A percentile compares a stretch with the other conserved stretches of the same genome.
phyloP scores from a whole-genome alignment of 768 basidiomycete genomes.

The Lyophyllum decastes region DNA sequence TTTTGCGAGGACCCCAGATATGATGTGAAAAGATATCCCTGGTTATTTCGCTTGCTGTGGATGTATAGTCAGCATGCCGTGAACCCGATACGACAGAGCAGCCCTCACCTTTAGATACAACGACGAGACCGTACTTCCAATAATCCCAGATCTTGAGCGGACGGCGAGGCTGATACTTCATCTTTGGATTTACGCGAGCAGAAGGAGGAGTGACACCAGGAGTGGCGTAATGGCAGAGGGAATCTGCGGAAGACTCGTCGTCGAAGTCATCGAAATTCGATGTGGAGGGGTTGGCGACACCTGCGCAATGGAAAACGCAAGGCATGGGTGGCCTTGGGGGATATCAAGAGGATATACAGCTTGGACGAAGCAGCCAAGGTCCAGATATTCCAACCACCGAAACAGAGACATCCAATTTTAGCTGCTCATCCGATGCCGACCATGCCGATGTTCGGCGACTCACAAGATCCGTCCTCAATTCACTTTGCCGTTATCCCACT shows the following conservation, averaged over 20 bases:
- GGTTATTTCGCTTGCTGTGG: constrained; percentile 47
- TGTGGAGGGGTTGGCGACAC: constrained; percentile 4
- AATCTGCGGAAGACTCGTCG: constrained; percentile 28
- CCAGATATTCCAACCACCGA: background rate
- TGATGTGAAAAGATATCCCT: constrained; percentile 76
- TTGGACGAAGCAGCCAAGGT: background rate
- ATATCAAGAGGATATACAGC: background rate
- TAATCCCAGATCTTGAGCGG: constrained; percentile 68
- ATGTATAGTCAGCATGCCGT: background rate
- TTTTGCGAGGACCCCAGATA: constrained; percentile 84
- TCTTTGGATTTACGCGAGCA: constrained; percentile 66
- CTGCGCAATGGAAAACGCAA: constrained; percentile 19
- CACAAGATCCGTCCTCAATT: background rate
- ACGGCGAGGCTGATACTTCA: constrained; percentile 56
- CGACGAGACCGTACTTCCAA: constrained; percentile 71
- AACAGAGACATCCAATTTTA: constrained; percentile 11
- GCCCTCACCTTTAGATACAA: constrained; percentile 61
- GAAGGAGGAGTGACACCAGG: constrained; percentile 75
- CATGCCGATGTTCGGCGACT: background rate
- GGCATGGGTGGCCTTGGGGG: constrained; percentile 12
- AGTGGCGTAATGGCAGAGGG: constrained; percentile 58
- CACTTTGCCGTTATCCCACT: background rate
- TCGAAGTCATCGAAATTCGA: constrained; percentile 11
- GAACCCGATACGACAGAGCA: background rate
- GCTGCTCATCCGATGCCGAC: background rate